Evolutionary conservation across 371 early-diverging fungal genomes (phyloP).

Genomic region (Rhizopus arrhizus): DNA sequence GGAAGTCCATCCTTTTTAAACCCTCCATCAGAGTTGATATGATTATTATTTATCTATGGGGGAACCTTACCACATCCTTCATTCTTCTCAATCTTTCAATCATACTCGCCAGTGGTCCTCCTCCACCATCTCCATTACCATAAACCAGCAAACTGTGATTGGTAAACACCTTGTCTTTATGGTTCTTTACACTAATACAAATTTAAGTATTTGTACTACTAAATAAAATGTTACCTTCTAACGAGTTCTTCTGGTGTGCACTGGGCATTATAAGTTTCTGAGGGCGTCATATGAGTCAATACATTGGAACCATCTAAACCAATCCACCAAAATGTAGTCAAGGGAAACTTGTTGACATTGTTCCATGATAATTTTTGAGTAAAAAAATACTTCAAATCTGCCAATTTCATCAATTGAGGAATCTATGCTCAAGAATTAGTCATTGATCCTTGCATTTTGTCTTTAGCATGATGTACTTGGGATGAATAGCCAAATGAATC

Average conservation of each 20-base stretch:
- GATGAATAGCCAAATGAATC: constrained; percentile 76
- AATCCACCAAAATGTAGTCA: constrained; percentile 85
- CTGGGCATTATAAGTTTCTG: constrained; percentile 43
- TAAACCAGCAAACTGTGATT: constrained; percentile 84
- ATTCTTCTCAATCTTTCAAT: constrained; percentile 78
- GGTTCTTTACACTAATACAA: constrained; percentile 66
- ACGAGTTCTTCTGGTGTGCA: constrained; percentile 40
- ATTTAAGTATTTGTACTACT: not conserved
- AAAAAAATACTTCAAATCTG: constrained; percentile 88
- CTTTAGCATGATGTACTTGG: constrained; percentile 16
- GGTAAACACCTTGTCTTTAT: constrained; percentile 81
- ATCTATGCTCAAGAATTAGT: constrained; percentile 49
- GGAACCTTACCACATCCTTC: constrained; percentile 54
- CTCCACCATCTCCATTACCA: constrained; percentile 98
- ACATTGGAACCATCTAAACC: constrained; percentile 43
- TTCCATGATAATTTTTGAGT: constrained; percentile 97
- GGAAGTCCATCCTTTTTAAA: constrained; percentile 68
- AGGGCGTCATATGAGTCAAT: constrained; percentile 42
- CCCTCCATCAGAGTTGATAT: not conserved
- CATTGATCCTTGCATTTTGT: not conserved
- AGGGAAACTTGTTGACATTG: constrained; percentile 94
- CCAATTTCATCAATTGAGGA: constrained; percentile 81
- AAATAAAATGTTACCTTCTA: constrained; percentile 14
- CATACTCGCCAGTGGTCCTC: constrained; percentile 86
- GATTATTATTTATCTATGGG: not conserved